Conservation (phyloP, 345 rosid species). For the Cardamine occulta region DNA sequence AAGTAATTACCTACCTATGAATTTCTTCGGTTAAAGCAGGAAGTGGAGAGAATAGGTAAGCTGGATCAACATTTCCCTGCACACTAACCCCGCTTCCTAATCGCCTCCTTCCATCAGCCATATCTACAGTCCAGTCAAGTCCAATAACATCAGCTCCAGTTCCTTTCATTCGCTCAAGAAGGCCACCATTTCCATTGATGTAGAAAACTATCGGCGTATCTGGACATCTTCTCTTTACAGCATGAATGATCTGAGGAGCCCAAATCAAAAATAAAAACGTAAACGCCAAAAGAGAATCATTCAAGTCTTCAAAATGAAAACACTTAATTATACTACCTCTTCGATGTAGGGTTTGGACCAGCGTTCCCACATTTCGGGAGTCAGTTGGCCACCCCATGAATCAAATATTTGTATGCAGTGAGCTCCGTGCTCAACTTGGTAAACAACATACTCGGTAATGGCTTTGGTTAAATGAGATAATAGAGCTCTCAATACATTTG, state of each 20-base stretch:
- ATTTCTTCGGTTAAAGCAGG: conserved; percentile 85
- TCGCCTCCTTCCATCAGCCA: conserved; percentile 87
- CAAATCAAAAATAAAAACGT: neutral
- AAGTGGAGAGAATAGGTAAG: conserved; percentile 75
- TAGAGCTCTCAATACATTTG: conserved; percentile 69
- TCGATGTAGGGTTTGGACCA: conserved; percentile 91
- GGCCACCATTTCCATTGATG: conserved; percentile 94
- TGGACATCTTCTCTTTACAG: conserved; percentile 73
- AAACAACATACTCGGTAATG: conserved; percentile 73
- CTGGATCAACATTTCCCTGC: conserved; percentile 94
- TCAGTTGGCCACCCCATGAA: conserved; percentile 98
- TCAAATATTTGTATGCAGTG: conserved; percentile 95
- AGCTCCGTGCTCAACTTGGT: conserved; percentile 89
- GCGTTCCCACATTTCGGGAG: conserved; percentile 84
- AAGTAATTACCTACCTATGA: conserved; percentile 50
- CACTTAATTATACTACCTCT: conserved; percentile 63
- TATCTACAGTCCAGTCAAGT: conserved; percentile 96
- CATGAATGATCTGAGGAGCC: conserved; percentile 57
- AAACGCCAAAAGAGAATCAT: neutral
- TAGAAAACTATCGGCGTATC: conserved; percentile 85
- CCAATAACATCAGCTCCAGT: conserved; percentile 92
- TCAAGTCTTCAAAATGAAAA: neutral
- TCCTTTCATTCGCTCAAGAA: conserved; percentile 89
- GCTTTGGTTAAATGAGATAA: conserved; percentile 83
- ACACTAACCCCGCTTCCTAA: conserved; percentile 68